A percentile compares a stretch with the other conserved stretches of the same genome.
Evolutionary conservation across 225 moss, liverwort and hornwort genomes (phyloP).

Genomic region (Climacium dendroides): DNA sequence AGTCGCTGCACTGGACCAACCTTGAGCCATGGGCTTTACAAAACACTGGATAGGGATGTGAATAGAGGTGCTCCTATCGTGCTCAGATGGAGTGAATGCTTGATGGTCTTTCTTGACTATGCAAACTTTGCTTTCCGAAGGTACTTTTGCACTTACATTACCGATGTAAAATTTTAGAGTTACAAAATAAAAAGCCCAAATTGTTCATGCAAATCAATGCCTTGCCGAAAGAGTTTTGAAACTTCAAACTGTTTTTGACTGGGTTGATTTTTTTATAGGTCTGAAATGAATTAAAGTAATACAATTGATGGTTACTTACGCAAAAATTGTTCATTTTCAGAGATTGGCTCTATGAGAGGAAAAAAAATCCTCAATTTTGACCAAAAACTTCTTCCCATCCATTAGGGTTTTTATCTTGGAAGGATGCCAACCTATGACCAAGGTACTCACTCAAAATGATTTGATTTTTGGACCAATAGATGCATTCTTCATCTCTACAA

Average conservation of each 20-base stretch:
- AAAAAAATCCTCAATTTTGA: background rate
- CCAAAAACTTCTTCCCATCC: background rate
- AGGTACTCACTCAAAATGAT: background rate
- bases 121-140: background rate
- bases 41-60: background rate
- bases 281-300: background rate
- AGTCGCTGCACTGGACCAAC: too few species aligned
- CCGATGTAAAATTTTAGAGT: background rate
- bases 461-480: background rate
- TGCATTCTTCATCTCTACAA: background rate
- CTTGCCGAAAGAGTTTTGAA: background rate
- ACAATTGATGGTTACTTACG: too few species aligned
- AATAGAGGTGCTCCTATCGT: background rate
- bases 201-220: background rate
- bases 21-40: background rate
- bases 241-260: background rate
- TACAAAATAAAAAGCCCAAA: background rate
- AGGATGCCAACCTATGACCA: accelerated
- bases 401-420: background rate
- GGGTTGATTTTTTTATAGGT: background rate
- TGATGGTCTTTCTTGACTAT: too few species aligned
- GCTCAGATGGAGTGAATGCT: background rate
- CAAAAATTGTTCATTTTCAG: background rate
- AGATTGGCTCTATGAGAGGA: accelerated
- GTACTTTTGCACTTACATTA: background rate